Evolutionary conservation across 441 rosid species (phyloP), one percentile per base, ranked within the genome.

Genomic region (Pelargonium citronellum): DNA sequence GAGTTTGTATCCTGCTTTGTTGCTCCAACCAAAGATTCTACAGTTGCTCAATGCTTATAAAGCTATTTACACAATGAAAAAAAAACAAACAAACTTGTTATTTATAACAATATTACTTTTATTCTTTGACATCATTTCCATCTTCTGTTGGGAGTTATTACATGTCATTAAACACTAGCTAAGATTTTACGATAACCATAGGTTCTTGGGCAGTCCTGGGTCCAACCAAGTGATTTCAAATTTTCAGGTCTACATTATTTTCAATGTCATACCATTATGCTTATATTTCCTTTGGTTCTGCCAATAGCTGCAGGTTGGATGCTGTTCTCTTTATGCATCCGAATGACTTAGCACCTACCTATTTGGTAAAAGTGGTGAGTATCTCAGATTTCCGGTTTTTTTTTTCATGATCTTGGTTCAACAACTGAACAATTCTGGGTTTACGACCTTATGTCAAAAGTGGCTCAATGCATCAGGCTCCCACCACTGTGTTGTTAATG

Each of bases 281-380:
- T 12, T 51, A 51, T 51, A 2, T 51, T 51, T 51, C 19, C 58
- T 51, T 15, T 16, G 5, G 58, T 51, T 51, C 15, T 51, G 17
- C 20, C 58, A 51, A 13, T 34, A 34, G 39, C 5, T 51, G 19
- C 5, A 15, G 16, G 15, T 51, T 51, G 58, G 58, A 51, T 51
- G 15, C 16, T 51, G 19, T 3, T 0, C 6, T 15, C 15, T 13
- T 51, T 5, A 2, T 51, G 58, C 16, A 5, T 51, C 58, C 58
- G 58, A 51, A 51, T 51, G 58, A 51, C 19, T 20, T 16, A 51
- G 19, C 19, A 51, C 39, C 16, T 51, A 15, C 7, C 58, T 51
- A n/a, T 51, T 51, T 51, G 58, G 6, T 51, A 13, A 51, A 51
- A 51, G 39, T 13, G 58, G 58, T 51, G 58, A 51, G 58, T 51